phyloP scores from a whole-genome alignment of 306 rosid genomes.

The Betula pendula region DNA sequence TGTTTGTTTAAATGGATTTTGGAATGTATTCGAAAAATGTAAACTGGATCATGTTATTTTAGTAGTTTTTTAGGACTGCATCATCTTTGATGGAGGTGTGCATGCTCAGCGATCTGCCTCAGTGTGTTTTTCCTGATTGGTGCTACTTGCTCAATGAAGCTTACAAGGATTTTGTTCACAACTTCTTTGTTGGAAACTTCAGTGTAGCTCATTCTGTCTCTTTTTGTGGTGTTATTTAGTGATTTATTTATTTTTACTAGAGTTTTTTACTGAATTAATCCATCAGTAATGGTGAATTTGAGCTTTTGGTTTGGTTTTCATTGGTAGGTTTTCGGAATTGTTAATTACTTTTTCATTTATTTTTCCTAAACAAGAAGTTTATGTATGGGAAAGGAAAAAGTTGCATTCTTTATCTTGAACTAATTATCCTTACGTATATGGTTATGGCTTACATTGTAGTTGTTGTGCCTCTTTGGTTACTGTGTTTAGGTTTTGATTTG shows the following conservation, averaged over 20 bases:
- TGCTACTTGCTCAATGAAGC: conserved; percentile 12
- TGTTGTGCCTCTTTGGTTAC: not conserved
- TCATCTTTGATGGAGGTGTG: conserved; percentile 6
- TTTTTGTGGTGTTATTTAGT: not conserved
- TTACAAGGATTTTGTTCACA: not conserved
- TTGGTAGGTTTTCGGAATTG: not conserved
- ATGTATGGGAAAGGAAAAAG: not conserved
- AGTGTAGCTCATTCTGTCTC: not conserved
- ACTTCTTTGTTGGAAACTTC: not conserved
- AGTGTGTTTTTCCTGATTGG: conserved; percentile 5
- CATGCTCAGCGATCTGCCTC: not conserved
- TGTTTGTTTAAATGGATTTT: not conserved
- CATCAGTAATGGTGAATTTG: not conserved
- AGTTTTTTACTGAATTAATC: not conserved
- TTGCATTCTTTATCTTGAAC: not conserved
- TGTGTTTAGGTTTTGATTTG: not conserved
- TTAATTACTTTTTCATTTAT: too few relatives aligned
- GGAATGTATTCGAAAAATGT: conserved; percentile 6
- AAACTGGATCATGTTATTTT: conserved; percentile 2
- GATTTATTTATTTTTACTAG: not conserved
- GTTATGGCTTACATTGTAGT: not conserved
- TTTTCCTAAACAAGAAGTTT: not conserved
- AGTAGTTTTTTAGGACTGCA: not conserved
- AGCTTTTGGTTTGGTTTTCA: not conserved
- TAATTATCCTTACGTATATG: not conserved